Conservation (phyloP, 2,329 filamentous ascomycete genomes). For the Acrodontium crateriforme region DNA sequence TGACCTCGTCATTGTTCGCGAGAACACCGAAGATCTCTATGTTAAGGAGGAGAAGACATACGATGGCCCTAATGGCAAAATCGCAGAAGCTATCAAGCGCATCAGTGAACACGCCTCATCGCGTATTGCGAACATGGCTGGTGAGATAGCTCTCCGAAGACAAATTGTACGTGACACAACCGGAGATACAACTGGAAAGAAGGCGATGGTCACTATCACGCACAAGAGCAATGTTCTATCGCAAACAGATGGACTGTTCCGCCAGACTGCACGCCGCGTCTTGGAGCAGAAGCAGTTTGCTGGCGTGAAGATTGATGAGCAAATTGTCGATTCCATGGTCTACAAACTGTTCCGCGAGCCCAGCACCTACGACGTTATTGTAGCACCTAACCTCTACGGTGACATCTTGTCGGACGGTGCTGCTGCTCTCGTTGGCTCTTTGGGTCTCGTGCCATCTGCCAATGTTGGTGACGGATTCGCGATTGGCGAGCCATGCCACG, state of each 20-base stretch:
- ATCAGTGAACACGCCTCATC: constrained; percentile 75
- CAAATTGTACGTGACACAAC: constrained; percentile 59
- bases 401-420: constrained; percentile 94
- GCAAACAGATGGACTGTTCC: constrained; percentile 93
- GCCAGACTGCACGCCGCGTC: constrained; percentile 60
- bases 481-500: constrained; percentile 96
- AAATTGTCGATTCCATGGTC: constrained; percentile 98
- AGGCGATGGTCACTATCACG: constrained; percentile 80
- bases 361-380: constrained; percentile 89
- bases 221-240: constrained; percentile 97
- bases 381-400: constrained; percentile 93
- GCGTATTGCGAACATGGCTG: constrained; percentile 85
- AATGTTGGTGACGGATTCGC: constrained; percentile 92
- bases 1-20: constrained; percentile 94
- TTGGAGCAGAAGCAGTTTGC: constrained; percentile 58
- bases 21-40: constrained; percentile 97
- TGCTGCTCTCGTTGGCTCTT: constrained; percentile 78
- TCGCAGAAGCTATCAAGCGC: constrained; percentile 95
- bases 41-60: constrained; percentile 91
- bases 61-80: constrained; percentile 58
- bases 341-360: constrained; percentile 99
- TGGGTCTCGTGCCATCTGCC: constrained; percentile 85
- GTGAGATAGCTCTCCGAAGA: constrained; percentile 79
- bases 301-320: constrained; percentile 59
- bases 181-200: constrained; percentile 47